phyloP scores from a whole-genome alignment of 768 basidiomycete species.

The Collybia sp. region DNA sequence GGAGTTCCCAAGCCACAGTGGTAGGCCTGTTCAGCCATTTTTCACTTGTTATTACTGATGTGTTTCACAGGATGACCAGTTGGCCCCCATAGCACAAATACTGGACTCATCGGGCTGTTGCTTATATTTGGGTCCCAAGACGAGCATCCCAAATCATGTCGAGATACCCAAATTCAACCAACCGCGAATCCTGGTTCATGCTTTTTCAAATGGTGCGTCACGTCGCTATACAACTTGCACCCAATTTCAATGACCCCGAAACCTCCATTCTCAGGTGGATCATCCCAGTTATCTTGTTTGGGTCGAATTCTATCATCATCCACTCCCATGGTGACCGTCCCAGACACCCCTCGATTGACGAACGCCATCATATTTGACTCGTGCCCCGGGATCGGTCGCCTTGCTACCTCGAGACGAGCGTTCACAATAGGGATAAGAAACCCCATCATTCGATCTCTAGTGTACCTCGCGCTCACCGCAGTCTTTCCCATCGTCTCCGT shows the following conservation, averaged over 20 bases:
- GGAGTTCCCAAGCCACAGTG: conserved; percentile 19
- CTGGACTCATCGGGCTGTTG: background rate
- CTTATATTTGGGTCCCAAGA: conserved; percentile 14
- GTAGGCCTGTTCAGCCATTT: conserved; percentile 18
- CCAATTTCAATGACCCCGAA: background rate
- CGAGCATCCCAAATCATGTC: conserved; percentile 12
- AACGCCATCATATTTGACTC: conserved; percentile 41
- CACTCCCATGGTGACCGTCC: conserved; percentile 5
- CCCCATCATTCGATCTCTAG: conserved; percentile 19
- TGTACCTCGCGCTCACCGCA: conserved; percentile 18
- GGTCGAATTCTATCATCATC: conserved; percentile 22
- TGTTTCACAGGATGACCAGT: too few relatives aligned
- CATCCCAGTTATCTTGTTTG: conserved; percentile 29
- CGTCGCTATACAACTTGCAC: background rate
- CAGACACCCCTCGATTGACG: conserved; percentile 9
- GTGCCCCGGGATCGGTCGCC: conserved; percentile 31
- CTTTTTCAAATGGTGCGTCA: conserved; percentile 42
- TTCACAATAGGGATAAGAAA: conserved; percentile 26
- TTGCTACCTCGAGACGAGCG: conserved; percentile 20
- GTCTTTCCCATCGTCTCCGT: conserved; percentile 19
- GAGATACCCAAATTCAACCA: conserved; percentile 1
- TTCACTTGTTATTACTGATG: background rate
- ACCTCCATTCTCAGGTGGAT: conserved; percentile 29
- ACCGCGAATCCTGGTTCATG: conserved; percentile 37
- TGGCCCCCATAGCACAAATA: conserved; percentile 17